Base-by-base conservation (phyloP, 1,284 basidiomycete species). In the Moniliophthora roreri region DNA sequence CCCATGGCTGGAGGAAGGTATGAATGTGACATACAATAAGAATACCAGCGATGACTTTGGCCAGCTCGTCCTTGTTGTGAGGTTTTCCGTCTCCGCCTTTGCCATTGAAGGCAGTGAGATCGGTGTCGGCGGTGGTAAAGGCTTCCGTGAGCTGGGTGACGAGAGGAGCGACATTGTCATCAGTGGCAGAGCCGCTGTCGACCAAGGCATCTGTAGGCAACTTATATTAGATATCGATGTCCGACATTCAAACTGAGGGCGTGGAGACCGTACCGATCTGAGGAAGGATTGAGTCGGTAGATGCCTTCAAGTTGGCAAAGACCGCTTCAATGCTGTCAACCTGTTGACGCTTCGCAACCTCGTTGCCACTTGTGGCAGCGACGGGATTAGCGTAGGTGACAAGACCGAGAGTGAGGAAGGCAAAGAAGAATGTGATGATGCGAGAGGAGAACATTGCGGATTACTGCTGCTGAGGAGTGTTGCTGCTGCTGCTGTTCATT, bases 391-490 rank as follows among this genome's bases (percentile, higher is more conserved):
- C 51, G 2, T 23, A 35, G 18, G 44, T n/a, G 34, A 46, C 44
- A 18, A 52, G 44, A 24, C 44, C 44, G 34, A 40, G 21, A 52
- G 46, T 32, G 38, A 20, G 18, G 51, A 32, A 32, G 28, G 11
- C 28, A 6, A 32, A 11, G 28, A 32, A 32, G 28, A 32, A 32
- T 32, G 28, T 36, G 45, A 47, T 28, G 39, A 52, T 36, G 36
- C 44, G 51, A 47, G 51, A 47, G 51, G 46, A 52, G 44, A 52
- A 38, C 51, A 52, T 52, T 48, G 41, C 28, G 28, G 28, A 32
- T 6, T 6, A 11, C 28, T 32, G 28, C 28, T 32, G 11, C 28
- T 32, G 28, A 32, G 28, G 11, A 32, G 28, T 32, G 28, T 6
- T 32, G 28, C 28, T 32, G 28, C 28, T 32, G 28, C 28, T 32